Evolutionary conservation across 352 stramenopile genomes (phyloP).

Genomic region (Thalassiosira hispida): DNA sequence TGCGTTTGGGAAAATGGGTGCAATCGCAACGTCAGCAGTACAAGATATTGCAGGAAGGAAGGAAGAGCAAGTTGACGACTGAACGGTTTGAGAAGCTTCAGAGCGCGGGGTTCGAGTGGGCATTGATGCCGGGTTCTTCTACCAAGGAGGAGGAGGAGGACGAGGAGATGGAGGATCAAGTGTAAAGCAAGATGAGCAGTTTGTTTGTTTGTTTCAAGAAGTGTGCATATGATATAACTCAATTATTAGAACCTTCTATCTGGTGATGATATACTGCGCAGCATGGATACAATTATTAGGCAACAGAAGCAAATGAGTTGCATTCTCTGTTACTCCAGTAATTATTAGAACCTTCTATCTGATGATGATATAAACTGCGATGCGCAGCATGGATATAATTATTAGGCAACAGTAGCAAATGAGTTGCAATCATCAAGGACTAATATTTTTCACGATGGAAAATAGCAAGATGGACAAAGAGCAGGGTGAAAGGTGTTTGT

Average conservation of each 20-base stretch:
- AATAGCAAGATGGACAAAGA: no score
- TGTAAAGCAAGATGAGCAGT: no score
- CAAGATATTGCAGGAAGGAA: constrained; percentile 49
- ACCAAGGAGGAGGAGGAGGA: constrained; percentile 10
- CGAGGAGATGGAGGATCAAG: background rate
- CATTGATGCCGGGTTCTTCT: background rate
- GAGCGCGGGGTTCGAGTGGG: constrained; percentile 61
- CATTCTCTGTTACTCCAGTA: no score
- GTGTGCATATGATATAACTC: background rate
- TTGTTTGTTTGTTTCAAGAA: background rate
- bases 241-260: background rate
- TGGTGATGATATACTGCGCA: no score
- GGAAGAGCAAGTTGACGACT: constrained; percentile 48
- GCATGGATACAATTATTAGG: no score
- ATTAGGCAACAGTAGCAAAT: no score
- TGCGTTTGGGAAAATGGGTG: constrained; percentile 62
- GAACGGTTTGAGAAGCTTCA: constrained; percentile 55
- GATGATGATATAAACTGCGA: no score
- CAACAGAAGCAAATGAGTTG: no score
- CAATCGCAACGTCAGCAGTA: constrained; percentile 58
- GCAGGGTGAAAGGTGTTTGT: no score
- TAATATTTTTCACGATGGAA: no score
- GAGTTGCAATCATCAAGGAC: no score
- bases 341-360: background rate
- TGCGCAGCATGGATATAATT: no score